Evolutionary conservation across 495 filamentous ascomycete genomes (phyloP), one percentile per base, ranked within the genome.

Genomic region (Aspergillus sclerotioniger): DNA sequence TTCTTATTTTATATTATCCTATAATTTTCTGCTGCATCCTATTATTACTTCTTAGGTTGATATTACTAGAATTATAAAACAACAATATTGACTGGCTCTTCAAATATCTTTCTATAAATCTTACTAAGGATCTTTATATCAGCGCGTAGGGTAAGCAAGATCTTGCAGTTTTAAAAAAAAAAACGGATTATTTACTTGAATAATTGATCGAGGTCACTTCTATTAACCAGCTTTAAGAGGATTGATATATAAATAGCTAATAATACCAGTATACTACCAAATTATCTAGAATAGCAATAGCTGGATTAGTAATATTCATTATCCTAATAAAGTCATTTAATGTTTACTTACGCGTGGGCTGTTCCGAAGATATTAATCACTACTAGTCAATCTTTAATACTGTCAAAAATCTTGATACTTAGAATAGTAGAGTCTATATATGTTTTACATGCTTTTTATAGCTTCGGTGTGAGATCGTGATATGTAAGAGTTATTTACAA

Each of bases 331-430:
- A n/a, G 17, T 39, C 10, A 17, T 15, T 19, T 3, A 10, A 19
- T 28, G 45, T 13, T 35, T 50, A 84, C 91, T 84, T 91, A 97
- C 92, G 93, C 93, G 80, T 96, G 93, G 60, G 92, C 88, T 12
- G 93, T 98, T 20, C 93, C 92, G 70, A 95, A 95, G 21, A 96
- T 90, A 66, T 96, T 97, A 8, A 93, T 98, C 44, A 96, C 84
- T 29, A 96, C 86, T 28, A 88, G 85, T 5, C 93, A 83, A 53
- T 83, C 80, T 21, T 74, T 65, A 33, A 80, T 77, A 0, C 86
- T 84, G 72, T 96, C 90, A 64, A 98, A 96, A 1, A 91, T 90
- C 56, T 81, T 79, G 1, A 93, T 97, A 69, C 92, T 96, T 61
- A 84, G 71, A 16, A 94, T 84, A 6, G 94, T 86, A 8, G 90